These are phyloP conservation scores for Pholiota microspora DNA, from an alignment of 768 basidiomycete species.

Conservation along the genomic window DNA sequence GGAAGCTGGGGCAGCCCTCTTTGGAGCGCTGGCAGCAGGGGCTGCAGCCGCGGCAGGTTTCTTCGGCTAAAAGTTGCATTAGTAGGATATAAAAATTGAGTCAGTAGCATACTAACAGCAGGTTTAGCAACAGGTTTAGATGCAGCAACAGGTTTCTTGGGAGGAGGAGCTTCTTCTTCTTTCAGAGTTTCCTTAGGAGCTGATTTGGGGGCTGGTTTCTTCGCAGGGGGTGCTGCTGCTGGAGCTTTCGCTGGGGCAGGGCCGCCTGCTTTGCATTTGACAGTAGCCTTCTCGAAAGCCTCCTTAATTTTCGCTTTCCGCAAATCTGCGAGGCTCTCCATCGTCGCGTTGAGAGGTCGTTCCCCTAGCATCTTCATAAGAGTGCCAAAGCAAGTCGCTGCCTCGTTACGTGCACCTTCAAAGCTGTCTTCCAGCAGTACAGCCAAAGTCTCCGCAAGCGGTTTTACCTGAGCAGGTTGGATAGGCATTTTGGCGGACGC, in stretches of 20 bases:
- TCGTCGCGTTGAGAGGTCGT: conserved; percentile 79
- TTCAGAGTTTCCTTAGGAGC: conserved; percentile 26
- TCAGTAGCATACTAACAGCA: conserved; percentile 35
- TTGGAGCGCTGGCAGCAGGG: conserved; percentile 33
- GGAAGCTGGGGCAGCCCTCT: conserved; percentile 39
- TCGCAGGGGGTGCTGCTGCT: conserved; percentile 16
- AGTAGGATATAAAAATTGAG: no score
- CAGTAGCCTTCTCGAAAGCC: conserved; percentile 87
- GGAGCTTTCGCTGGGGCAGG: conserved; percentile 48
- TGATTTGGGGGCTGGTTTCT: conserved; percentile 12
- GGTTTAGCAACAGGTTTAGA: conserved; percentile 51
- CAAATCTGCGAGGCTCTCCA: conserved; percentile 85
- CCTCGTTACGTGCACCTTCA: conserved; percentile 86
- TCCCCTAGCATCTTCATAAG: conserved; percentile 98
- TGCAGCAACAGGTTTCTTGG: conserved; percentile 44
- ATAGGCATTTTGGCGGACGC: conserved; percentile 68
- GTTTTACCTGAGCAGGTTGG: conserved; percentile 73
- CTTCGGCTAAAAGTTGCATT: conserved; percentile 37
- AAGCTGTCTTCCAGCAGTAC: conserved; percentile 81
- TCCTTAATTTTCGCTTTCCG: conserved; percentile 93
- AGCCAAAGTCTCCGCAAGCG: conserved; percentile 74
- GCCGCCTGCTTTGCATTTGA: conserved; percentile 77
- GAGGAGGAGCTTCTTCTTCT: conserved; percentile 32
- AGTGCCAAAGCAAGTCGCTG: conserved; percentile 84
- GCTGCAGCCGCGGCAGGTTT: conserved; percentile 40